Conservation (phyloP, 768 basidiomycete genomes). For the Mycena haematopus region DNA sequence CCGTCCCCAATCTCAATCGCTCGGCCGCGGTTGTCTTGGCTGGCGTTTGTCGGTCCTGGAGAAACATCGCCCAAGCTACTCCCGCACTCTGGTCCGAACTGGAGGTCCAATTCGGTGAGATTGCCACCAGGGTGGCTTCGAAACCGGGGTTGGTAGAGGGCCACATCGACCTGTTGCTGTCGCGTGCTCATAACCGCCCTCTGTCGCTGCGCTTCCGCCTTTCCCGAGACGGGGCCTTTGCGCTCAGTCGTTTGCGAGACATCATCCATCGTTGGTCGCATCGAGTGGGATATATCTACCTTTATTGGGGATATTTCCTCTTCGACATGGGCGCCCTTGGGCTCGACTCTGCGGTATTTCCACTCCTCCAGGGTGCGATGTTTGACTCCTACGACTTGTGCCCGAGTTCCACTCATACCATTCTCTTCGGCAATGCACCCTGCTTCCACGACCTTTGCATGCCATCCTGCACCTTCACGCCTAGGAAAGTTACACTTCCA, state of each 20-base stretch:
- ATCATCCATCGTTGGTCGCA: conserved; percentile 1
- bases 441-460: neutral
- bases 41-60: neutral
- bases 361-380: neutral
- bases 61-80: neutral
- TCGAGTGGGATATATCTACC: neutral
- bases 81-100: neutral
- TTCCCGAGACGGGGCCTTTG: neutral
- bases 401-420: neutral
- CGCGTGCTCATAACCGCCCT: neutral
- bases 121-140: neutral
- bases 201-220: neutral
- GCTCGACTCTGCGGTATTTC: neutral
- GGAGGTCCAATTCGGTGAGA: neutral
- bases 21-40: no score
- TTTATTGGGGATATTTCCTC: neutral
- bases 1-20: no score
- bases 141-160: neutral
- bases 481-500: neutral
- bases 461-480: neutral
- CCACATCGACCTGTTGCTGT: neutral
- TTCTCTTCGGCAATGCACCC: neutral
- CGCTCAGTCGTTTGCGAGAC: neutral
- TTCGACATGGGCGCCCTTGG: neutral
- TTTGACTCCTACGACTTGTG: neutral